A percentile compares a stretch with the other conserved stretches of the same genome.
These are phyloP conservation scores for Sugiyamaella chiloensis DNA, from an alignment of 805 yeast species.

Conservation along the genomic window DNA sequence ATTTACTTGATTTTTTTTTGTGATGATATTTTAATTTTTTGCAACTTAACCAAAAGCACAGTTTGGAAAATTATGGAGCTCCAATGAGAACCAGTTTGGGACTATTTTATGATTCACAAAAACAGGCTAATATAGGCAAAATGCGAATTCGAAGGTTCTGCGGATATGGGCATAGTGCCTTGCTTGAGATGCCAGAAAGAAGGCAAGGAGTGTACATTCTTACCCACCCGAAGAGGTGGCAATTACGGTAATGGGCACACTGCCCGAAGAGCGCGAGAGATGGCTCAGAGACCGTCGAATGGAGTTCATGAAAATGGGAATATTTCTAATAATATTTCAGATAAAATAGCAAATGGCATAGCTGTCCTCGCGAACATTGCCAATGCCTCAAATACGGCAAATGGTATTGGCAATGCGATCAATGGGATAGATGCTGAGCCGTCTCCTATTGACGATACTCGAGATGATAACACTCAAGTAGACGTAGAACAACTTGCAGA, in stretches of 20 bases:
- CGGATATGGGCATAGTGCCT: conserved; percentile 39
- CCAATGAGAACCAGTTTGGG: too few species aligned
- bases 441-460: not conserved
- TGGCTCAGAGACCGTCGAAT: not conserved
- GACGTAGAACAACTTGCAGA: conserved; percentile 13
- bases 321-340: too few species aligned
- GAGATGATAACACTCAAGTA: not conserved
- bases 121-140: conserved; percentile 40
- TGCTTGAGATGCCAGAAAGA: conserved; percentile 83
- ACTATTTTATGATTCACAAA: too few species aligned
- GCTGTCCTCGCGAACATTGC: not conserved
- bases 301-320: too few species aligned
- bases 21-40: too few species aligned
- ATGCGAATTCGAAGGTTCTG: conserved; percentile 69
- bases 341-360: too few species aligned
- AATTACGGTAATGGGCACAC: not conserved
- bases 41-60: too few species aligned
- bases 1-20: too few species aligned
- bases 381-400: too few species aligned
- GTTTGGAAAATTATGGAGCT: too few species aligned
- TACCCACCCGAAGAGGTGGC: conserved; percentile 50
- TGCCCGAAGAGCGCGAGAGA: not conserved
- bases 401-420: too few species aligned
- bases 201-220: conserved; percentile 71
- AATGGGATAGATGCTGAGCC: not conserved